Base-by-base conservation (phyloP, 129 eudicot species). In the Cynara cardunculus region DNA sequence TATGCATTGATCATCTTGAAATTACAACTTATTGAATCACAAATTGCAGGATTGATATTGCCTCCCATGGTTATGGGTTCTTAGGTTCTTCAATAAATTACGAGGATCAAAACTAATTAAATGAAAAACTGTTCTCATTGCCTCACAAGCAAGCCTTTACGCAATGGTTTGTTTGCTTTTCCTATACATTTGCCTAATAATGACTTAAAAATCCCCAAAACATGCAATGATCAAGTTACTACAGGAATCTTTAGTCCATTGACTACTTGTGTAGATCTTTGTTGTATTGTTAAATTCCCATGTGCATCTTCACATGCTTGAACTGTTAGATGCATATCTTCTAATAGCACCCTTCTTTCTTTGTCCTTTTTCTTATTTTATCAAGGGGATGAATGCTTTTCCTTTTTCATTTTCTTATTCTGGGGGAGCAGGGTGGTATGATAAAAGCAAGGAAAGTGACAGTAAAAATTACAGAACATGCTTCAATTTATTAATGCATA, bases 271-370 rank as follows among this genome's bases (percentile, higher is more conserved):
- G 19, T 81, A 25, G 72, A 72, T 34, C 79, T 73, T 61, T 73
- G 44, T 46, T 69, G 31, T 75, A 68, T 82, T 30, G 16, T 61
- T 26, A 77, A 77, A 71, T 19, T 26, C 24, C 86, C 78, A 83
- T 83, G 75, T 77, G 86, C 75, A 64, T 62, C 66, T 72, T 72
- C 86, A 78, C 82, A 83, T 83, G 82, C 39, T 71, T 41, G 30
- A 83, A 7, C 13, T 77, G 30, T 70, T 70, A 56, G 76, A 69
- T 70, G 27, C 70, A 25, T 44, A 35, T 62, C 25, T 69, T 71
- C 69, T 72, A 22, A 27, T 71, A 44, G 62, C 86, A 83, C 22
- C 59, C 12, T 13, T 16, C 32, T 31, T 9, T 49, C 8, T 69
- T 16, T 37, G 53, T 37, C 62, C 41, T 18, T 72, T 16, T 73